Base-by-base conservation (phyloP, 192 early-diverging fungal species). In the Allomyces macrogynus region DNA sequence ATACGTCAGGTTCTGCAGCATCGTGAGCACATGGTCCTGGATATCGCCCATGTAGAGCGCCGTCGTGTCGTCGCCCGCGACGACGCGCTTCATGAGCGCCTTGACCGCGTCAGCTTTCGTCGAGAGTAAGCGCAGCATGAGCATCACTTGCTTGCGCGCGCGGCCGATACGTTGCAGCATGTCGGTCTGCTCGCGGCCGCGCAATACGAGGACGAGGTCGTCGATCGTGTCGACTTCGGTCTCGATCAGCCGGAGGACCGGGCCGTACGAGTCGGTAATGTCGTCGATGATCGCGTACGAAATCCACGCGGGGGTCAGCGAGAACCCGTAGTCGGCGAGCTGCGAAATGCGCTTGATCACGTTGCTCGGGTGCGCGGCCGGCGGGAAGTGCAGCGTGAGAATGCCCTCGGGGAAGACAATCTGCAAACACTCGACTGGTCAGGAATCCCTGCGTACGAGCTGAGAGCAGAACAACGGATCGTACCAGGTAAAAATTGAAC, bases 221-320 rank as follows among this genome's bases (percentile, higher is more conserved):
- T 92, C 90, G 22, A 90, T 84, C 10, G 79, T 73, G 22, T 85
- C 82, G 4, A 90, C 89, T 70, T 90, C 88, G 14, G 75, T 63
- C 75, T 90, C 88, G 49, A 88, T 80, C 23, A 75, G 69, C 24
- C 77, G 66, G 62, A 90, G 73, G 3, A 82, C 66, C 18, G 81
- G 81, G 27, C 80, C 78, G 68, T 89, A 85, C 11, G 75, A 73
- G 66, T 93, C 91, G 1, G 86, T 87, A 23, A 90, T 81, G 65
- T 86, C 84, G 68, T 91, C 89, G 62, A 91, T 86, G 16, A 91
- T 69, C 0, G 86, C 89, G 66, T 80, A 80, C 22, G 75, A 75
- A 61, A 80, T 73, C 79, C 79, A 82, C 23, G 77, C 77, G 3
- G 86, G 81, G 0, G 82, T 84, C 24, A 90, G 79, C 16, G 74